These are phyloP conservation scores for Nakaseomyces sp. DNA, from an alignment of 1,139 yeast genomes.

Conservation along the genomic window DNA sequence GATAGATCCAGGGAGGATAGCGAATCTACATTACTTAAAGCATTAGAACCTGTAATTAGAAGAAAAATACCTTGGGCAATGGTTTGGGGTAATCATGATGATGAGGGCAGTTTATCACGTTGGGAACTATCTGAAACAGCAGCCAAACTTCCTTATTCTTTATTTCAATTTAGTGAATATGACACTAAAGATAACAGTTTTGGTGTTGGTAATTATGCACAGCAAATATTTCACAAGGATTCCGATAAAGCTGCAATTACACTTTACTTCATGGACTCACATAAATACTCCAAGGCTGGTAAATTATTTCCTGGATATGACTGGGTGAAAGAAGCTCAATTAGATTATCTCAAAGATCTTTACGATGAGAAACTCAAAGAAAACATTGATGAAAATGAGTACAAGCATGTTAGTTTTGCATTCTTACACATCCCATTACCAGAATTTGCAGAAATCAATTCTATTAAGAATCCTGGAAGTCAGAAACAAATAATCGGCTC, in stretches of 20 bases:
- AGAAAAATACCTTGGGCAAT: slow-evolving; percentile 72
- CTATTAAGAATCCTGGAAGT: slow-evolving; percentile 20
- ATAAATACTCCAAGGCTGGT: slow-evolving; percentile 56
- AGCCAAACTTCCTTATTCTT: slow-evolving; percentile 54
- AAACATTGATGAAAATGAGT: slow-evolving; percentile 33
- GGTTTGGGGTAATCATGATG: slow-evolving; percentile 63
- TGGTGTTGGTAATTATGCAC: slow-evolving; percentile 74
- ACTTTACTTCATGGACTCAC: slow-evolving; percentile 75
- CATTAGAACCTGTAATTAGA: slow-evolving; percentile 57
- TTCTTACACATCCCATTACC: slow-evolving; percentile 91
- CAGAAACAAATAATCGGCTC: slow-evolving; percentile 47
- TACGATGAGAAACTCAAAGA: slow-evolving; percentile 24
- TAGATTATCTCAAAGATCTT: slow-evolving; percentile 47
- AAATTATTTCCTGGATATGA: slow-evolving; percentile 73
- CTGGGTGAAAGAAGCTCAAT: slow-evolving; percentile 70
- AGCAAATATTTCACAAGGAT: slow-evolving; percentile 38
- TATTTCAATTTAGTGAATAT: slow-evolving; percentile 54
- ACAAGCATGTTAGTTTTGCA: slow-evolving; percentile 60
- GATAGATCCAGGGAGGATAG: slow-evolving; percentile 62
- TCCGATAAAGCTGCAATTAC: slow-evolving; percentile 33
- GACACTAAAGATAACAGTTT: slow-evolving; percentile 37
- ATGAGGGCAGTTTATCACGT: slow-evolving; percentile 64
- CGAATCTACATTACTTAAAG: slow-evolving; percentile 68
- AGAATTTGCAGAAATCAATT: slow-evolving; percentile 49
- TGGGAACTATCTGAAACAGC: slow-evolving; percentile 51